phyloP scores from a whole-genome alignment of 2,329 filamentous ascomycete species.

The Tothia fuscella region DNA sequence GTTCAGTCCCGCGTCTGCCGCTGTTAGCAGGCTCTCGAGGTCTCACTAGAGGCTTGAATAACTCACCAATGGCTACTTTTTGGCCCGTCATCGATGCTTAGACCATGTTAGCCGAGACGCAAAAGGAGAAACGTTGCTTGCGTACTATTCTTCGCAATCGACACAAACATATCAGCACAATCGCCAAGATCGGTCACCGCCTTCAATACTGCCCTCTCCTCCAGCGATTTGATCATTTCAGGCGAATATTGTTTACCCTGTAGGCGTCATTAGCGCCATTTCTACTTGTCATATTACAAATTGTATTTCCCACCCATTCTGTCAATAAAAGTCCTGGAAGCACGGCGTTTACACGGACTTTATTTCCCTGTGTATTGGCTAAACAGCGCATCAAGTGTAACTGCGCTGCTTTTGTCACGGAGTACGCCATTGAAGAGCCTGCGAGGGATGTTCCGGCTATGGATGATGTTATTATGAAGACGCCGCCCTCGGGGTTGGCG shows the following conservation, averaged over 20 bases:
- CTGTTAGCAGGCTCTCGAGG: not conserved
- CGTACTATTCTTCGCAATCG: constrained; percentile 43
- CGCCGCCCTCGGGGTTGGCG: constrained; percentile 47
- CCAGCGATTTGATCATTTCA: constrained; percentile 43
- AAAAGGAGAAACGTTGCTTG: no score
- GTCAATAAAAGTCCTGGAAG: constrained; percentile 53
- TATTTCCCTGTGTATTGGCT: constrained; percentile 48
- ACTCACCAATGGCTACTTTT: constrained; percentile 31
- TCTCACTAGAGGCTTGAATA: not conserved
- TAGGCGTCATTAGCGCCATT: not conserved
- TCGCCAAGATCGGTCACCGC: constrained; percentile 42
- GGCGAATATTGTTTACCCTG: constrained; percentile 45
- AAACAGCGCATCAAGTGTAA: constrained; percentile 55
- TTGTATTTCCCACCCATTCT: constrained; percentile 44
- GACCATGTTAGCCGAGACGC: no score
- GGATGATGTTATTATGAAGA: constrained; percentile 51
- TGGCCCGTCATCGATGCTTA: constrained; percentile 38
- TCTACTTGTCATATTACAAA: not conserved
- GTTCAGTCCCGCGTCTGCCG: constrained; percentile 9
- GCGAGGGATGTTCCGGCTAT: constrained; percentile 36
- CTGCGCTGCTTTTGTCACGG: constrained; percentile 64
- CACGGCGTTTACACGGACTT: constrained; percentile 53
- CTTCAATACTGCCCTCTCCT: constrained; percentile 48
- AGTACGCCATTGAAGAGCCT: constrained; percentile 56
- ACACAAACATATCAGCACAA: constrained; percentile 43